phyloP scores from a whole-genome alignment of 2,329 filamentous ascomycete genomes.

The Simplicillium sp. region DNA sequence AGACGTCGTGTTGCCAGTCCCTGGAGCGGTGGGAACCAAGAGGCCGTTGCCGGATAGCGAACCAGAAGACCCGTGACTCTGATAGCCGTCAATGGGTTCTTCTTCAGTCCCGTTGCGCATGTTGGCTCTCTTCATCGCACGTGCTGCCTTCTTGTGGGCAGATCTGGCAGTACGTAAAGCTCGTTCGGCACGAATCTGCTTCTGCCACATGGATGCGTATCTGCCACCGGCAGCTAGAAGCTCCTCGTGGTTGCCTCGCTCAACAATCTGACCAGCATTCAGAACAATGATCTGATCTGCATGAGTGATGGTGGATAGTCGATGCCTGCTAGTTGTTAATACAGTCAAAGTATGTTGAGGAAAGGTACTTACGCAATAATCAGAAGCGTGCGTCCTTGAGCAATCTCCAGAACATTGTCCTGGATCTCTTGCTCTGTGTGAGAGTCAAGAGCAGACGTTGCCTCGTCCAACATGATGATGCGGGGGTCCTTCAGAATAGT shows the following conservation, averaged over 20 bases:
- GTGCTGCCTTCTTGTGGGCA: slow-evolving; percentile 23
- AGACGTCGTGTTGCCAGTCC: slow-evolving; percentile 13
- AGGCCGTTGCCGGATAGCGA: slow-evolving; percentile 25
- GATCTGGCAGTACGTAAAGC: slow-evolving; percentile 34
- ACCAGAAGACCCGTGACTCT: slow-evolving; percentile 34
- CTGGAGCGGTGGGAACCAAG: slow-evolving; percentile 17
- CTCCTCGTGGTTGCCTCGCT: slow-evolving; percentile 71
- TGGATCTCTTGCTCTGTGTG: slow-evolving; percentile 93
- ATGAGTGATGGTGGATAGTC: slow-evolving; percentile 75
- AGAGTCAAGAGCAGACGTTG: slow-evolving; percentile 82
- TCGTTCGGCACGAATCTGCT: slow-evolving; percentile 71
- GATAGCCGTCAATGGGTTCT: slow-evolving; percentile 34
- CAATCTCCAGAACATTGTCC: slow-evolving; percentile 70
- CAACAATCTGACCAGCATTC: slow-evolving; percentile 65
- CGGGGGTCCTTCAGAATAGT: slow-evolving; percentile 87
- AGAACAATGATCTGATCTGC: slow-evolving; percentile 80
- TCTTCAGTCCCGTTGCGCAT: slow-evolving; percentile 31
- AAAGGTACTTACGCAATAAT: slow-evolving; percentile 62
- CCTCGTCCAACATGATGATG: slow-evolving; percentile 89
- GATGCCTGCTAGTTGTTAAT: slow-evolving; percentile 35
- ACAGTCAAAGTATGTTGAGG: too few relatives aligned
- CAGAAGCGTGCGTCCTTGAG: slow-evolving; percentile 79
- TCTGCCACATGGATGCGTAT: slow-evolving; percentile 82
- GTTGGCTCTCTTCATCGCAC: slow-evolving; percentile 37
- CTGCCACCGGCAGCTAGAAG: slow-evolving; percentile 60